A percentile compares a stretch with the other conserved stretches of the same genome.
These are phyloP conservation scores for Eucalyptus pauciflora DNA, from an alignment of 345 rosid genomes.

Conservation along the genomic window DNA sequence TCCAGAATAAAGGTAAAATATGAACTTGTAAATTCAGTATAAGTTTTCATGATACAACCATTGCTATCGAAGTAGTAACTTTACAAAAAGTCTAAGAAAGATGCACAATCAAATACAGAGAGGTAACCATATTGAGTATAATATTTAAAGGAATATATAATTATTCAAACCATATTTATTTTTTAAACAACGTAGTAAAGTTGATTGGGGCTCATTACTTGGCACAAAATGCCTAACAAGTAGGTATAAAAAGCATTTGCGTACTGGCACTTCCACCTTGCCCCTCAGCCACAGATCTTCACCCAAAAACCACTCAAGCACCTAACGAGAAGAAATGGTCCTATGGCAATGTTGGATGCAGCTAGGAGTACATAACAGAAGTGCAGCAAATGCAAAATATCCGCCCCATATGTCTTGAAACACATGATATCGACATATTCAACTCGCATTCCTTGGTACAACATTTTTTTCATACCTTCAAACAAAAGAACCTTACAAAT, in stretches of 20 bases:
- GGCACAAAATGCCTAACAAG: background rate
- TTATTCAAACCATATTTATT: background rate
- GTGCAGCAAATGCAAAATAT: background rate
- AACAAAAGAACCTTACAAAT: background rate
- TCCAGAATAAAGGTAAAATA: background rate
- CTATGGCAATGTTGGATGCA: background rate
- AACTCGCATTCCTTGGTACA: background rate
- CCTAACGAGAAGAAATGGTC: background rate
- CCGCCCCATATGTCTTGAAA: background rate
- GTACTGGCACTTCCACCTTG: background rate
- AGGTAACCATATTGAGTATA: background rate
- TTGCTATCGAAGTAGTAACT: background rate
- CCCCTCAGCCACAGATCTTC: background rate
- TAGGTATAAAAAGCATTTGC: background rate
- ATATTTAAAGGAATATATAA: background rate
- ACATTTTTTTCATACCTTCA: background rate
- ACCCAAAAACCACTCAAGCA: background rate
- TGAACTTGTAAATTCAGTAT: background rate
- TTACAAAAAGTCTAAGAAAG: background rate
- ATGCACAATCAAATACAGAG: background rate
- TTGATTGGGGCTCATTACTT: background rate
- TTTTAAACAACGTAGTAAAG: background rate
- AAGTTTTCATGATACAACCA: background rate
- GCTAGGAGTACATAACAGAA: background rate
- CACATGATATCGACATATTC: background rate